Base-by-base conservation (phyloP, 2,329 filamentous ascomycete genomes). In the Colletotrichum costaricense region DNA sequence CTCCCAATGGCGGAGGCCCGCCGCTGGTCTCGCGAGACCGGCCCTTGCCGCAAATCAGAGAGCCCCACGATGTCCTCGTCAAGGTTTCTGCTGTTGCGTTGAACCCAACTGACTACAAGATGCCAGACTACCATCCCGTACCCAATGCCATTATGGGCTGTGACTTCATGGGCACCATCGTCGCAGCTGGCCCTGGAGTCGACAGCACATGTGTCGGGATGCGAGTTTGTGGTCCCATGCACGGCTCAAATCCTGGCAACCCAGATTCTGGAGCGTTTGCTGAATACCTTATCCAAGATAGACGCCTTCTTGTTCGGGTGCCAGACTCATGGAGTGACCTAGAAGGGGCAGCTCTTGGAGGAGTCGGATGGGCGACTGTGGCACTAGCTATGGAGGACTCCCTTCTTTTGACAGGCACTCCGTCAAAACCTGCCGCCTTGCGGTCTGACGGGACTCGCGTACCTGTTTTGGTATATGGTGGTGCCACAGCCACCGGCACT, bases 401-500 rank as follows among this genome's bases (percentile, higher is more conserved):
- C 3, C 33, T 69, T 5, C 16, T 14, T 8, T 33, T 69, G 9
- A 28, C 22, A 19, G 66, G 66, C 7, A 19, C 33, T 22, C 66
- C 66, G 1, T 69, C 66, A 11, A 33, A 78, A 3, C 76, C 76
- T 4, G 38, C 79, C 14, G 73, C 52, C 35, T 7, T 54, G 66
- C 7, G 38, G 62, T 2, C 59, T 78, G 19, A 62, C 22, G 22
- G n/a, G 3, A 19, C 58, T 8, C 59, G 9, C 6, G 42, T 62
- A 11, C 77, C 78, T 1, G 77, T 81, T 3, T 60, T 81, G 2
- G 76, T 81, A 2, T 81, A 80, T 24, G 80, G 80, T 5, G 80
- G 75, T 4, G 77, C 74, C 0, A 80, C 80, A 2, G 78, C 78
- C 1, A 77, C 78, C 0, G 80, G 80, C 2, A 79, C 76, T 0